Evolutionary conservation across 805 yeast species (phyloP).

Genomic region (Kluyveromyces aestuarii): DNA sequence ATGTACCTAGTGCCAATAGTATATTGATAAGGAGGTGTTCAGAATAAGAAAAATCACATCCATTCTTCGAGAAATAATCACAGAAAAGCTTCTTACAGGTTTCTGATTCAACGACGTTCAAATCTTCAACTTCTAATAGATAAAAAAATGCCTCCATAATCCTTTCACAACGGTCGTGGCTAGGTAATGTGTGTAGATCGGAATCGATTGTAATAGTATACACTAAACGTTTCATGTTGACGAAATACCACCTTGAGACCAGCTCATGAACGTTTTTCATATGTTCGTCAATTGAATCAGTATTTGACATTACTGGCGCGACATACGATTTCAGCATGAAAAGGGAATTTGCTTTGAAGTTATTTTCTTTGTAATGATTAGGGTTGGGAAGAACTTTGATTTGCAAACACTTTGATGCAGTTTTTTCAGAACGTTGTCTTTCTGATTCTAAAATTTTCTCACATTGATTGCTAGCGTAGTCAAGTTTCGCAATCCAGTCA

Average conservation of each 20-base stretch:
- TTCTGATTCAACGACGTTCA: constrained; percentile 12
- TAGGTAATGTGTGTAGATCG: constrained; percentile 16
- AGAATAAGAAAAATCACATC: constrained; percentile 14
- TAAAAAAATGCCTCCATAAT: constrained; percentile 16
- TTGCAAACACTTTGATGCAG: constrained; percentile 2
- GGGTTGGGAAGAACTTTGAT: neutral
- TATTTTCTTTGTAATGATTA: too few species aligned
- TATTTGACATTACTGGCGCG: too few species aligned
- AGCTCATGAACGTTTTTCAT: constrained; percentile 3
- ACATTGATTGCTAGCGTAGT: constrained; percentile 2
- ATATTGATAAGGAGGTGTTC: constrained; percentile 20
- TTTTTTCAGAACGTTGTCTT: constrained; percentile 8
- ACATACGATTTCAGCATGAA: too few species aligned
- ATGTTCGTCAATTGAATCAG: too few species aligned
- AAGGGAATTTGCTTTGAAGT: too few species aligned
- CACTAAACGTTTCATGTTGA: constrained; percentile 16
- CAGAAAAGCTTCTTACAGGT: constrained; percentile 12
- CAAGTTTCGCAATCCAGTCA: constrained; percentile 16
- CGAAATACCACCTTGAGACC: constrained; percentile 17
- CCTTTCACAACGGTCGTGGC: constrained; percentile 16
- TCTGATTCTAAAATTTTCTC: constrained; percentile 7
- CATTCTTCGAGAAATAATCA: constrained; percentile 12
- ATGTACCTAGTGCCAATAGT: constrained; percentile 16
- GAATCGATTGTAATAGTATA: constrained; percentile 8
- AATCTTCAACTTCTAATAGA: constrained; percentile 11